Evolutionary conservation across 1,139 yeast species (phyloP), one percentile per base, ranked within the genome.

Genomic region (Kazachstania sp.): DNA sequence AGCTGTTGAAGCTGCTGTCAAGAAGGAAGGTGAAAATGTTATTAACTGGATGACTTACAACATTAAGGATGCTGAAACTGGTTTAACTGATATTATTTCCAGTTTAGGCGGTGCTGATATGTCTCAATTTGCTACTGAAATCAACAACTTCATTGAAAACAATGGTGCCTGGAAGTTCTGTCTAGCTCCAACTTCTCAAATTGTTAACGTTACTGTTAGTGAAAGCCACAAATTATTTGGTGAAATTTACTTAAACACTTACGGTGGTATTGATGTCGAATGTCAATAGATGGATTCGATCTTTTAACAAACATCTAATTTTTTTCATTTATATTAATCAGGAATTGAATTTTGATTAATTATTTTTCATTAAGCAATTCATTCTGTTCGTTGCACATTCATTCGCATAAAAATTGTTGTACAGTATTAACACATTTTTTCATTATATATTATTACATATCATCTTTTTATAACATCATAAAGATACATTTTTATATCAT

Each of bases 161-260:
- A 41, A 41, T 31, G 44, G 44, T 41, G 44, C 36, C 20, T 41
- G 39, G 38, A 41, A 41, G 30, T 34, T 41, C 39, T 41, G 44
- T 35, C 28, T 41, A 41, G 13, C 39, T 36, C 39, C 44, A 34
- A 34, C 44, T n/a, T 9, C 39, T 41, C 26, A 41, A 16, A 4
- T 40, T 9, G 37, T 40, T 9, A 41, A 41, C n/a, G 44, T 41
- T 29, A 41, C 44, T 26, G 30, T n/a, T 26, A 16, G 26, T 34
- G 28, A 18, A 12, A 8, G 16, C 4, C 7, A n/a, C 32, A 29
- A 28, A 12, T 28, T 41, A 28, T 41, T 41, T 20, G 44, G 44
- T 41, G 44, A 41, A 36, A 28, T 41, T 13, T 41, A 41, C 44
- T 36, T 41, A 16, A 41, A 41, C 39, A 41, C 44, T 29, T 41